Conservation (phyloP, 208 protist species). For the Wallacemonas rigidus region DNA sequence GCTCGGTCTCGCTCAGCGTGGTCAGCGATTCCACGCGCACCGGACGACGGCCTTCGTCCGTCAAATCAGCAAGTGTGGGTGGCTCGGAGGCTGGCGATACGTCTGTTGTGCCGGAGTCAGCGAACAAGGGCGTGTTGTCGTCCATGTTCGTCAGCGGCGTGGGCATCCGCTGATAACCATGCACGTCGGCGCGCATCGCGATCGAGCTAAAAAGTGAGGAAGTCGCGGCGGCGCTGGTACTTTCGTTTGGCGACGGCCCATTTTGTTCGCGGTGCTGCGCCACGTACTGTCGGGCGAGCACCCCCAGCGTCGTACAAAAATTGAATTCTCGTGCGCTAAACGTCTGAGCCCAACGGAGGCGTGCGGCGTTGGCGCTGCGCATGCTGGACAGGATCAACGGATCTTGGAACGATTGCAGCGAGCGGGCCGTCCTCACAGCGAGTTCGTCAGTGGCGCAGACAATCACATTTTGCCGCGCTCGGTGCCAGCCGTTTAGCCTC, state of each 20-base stretch:
- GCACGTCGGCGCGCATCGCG: slow-evolving; percentile 1
- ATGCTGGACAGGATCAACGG: slow-evolving; percentile 45
- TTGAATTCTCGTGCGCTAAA: slow-evolving; percentile 79
- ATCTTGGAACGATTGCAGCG: slow-evolving; percentile 56
- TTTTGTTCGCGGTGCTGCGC: slow-evolving; percentile 35
- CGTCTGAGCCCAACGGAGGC: slow-evolving; percentile 49
- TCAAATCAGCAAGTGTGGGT: neutral
- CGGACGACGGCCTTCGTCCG: neutral
- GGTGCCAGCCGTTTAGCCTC: slow-evolving; percentile 31
- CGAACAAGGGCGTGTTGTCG: slow-evolving; percentile 20
- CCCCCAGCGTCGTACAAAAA: slow-evolving; percentile 31
- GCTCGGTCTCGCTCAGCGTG: slow-evolving; percentile 41
- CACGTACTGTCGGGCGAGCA: slow-evolving; percentile 40
- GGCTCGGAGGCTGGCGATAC: slow-evolving; percentile 4
- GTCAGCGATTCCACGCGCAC: neutral
- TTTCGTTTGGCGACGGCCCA: neutral
- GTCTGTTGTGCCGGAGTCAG: slow-evolving; percentile 22
- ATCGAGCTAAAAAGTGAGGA: neutral
- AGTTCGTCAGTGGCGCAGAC: slow-evolving; percentile 47
- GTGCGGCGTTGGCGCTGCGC: slow-evolving; percentile 40
- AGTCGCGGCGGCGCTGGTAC: neutral
- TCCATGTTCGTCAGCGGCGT: slow-evolving; percentile 18
- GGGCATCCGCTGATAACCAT: neutral
- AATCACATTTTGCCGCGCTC: slow-evolving; percentile 28
- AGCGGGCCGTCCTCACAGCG: slow-evolving; percentile 70